Conservation (phyloP, 352 stramenopile genomes). For the Phytopythium helicoides region DNA sequence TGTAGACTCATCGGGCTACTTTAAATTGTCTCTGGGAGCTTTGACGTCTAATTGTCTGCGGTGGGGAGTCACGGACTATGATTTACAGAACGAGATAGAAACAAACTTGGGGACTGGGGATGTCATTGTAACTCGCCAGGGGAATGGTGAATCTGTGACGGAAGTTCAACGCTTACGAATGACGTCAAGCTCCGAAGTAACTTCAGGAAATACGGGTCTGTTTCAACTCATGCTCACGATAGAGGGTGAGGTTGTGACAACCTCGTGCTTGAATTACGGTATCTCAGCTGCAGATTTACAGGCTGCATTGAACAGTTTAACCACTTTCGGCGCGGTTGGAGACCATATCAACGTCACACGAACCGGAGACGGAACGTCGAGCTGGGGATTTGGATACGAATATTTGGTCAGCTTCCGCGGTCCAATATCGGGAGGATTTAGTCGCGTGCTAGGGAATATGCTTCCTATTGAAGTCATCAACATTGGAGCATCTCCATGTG, state of each 20-base stretch:
- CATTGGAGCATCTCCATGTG: conserved; percentile 40
- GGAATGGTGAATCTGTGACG: conserved; percentile 57
- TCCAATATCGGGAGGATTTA: conserved; percentile 50
- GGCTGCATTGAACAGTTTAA: conserved; percentile 56
- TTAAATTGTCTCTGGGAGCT: conserved; percentile 29
- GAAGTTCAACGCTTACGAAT: conserved; percentile 71
- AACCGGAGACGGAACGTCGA: conserved; percentile 52
- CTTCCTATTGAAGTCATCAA: conserved; percentile 48
- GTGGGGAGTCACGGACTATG: conserved; percentile 49
- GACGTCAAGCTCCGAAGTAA: conserved; percentile 65
- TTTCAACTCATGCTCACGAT: conserved; percentile 69
- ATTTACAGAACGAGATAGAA: conserved; percentile 51
- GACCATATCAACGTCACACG: conserved; percentile 70
- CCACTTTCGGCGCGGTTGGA: conserved; percentile 29
- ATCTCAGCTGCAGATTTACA: conserved; percentile 58
- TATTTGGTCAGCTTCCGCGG: conserved; percentile 69
- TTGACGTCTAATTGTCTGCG: conserved; percentile 37
- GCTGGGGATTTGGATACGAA: conserved; percentile 78
- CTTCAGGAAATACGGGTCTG: conserved; percentile 31
- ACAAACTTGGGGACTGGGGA: conserved; percentile 31
- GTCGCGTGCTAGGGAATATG: conserved; percentile 58
- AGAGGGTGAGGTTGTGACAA: conserved; percentile 43
- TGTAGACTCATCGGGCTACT: conserved; percentile 53
- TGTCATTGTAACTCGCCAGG: conserved; percentile 55
- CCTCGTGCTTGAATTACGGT: conserved; percentile 71